Base-by-base conservation (phyloP, 768 basidiomycete genomes). In the Tylopilus cervinicoccineus region DNA sequence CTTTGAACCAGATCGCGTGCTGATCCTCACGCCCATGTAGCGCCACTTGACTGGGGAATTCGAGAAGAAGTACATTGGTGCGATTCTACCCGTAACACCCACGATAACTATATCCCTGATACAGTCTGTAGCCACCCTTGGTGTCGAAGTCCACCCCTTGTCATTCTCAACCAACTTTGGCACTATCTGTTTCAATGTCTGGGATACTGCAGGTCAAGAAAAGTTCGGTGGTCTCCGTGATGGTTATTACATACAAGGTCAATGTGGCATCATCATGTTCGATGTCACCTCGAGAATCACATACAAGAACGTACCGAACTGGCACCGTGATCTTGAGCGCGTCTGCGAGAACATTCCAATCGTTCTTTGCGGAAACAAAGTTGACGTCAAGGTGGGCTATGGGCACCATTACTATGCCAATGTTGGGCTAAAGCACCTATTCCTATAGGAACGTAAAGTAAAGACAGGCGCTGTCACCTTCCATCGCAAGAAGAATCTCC, bases 201-300 rank as follows among this genome's bases (percentile, higher is more conserved):
- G 96, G 96, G 96, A 99, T 70, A 99, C 96, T 27, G 96, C 96
- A 46, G 96, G 96, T 37, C 96, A 99, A 77, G 96, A 99, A 75
- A 99, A 98, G 76, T 99, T 99, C 59, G 96, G 95, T 75, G 94
- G 93, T 65, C 88, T 97, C 54, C 89, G 93, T 55, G 93, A 96
- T 72, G 93, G 94, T 38, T 93, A 92, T 72, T 92, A 92, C 72
- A 92, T 93, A 68, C 91, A 94, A 73, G 93, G 93, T 61, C 96
- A 99, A 72, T 98, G 93, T 66, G 96, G 96, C 61, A 98, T 99
- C 78, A 98, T 99, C 83, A 98, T 99, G 96, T 98, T 98, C 76
- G 96, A 93, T 63, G 95, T 98, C 56, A 98, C 96, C 51, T 96
- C 96, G 46, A 86, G 96, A 64, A 99, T 98, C 82, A 99, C 96